Evolutionary conservation across 352 stramenopile species (phyloP).

Genomic region (Aphanomyces invadans): DNA sequence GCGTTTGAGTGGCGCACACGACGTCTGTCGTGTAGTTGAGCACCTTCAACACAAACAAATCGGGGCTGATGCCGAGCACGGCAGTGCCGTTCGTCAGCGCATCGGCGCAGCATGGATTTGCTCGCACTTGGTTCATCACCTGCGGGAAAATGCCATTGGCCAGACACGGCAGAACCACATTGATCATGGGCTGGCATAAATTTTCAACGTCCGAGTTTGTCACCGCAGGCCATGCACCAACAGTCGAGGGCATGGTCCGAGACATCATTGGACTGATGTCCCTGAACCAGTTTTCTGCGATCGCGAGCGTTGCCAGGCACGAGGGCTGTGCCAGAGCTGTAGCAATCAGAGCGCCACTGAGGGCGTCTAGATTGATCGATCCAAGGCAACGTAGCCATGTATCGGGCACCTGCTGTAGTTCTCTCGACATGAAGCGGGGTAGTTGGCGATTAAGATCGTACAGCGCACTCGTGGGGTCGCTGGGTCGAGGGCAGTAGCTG

Average conservation of each 20-base stretch:
- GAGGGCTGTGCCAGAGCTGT: neutral
- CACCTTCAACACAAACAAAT: slow-evolving; percentile 29
- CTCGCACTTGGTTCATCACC: neutral
- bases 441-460: neutral
- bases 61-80: slow-evolving; percentile 31
- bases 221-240: neutral
- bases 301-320: neutral
- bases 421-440: slow-evolving; percentile 31
- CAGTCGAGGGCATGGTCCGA: neutral
- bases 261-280: too few relatives aligned
- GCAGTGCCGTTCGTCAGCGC: slow-evolving; percentile 32
- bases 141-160: neutral
- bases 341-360: neutral
- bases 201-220: neutral
- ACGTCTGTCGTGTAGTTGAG: slow-evolving; percentile 29
- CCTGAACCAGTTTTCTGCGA: neutral
- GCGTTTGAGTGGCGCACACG: slow-evolving; percentile 36
- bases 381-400: neutral
- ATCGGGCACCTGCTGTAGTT: neutral
- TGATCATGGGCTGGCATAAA: neutral
- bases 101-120: slow-evolving; percentile 35
- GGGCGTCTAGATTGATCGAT: neutral
- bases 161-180: neutral
- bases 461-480: neutral
- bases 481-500: neutral